Percentiles rank a stretch among this genome's conserved stretches.
These are phyloP conservation scores for Lablab purpureus DNA, from an alignment of 306 rosid species.

Conservation along the genomic window DNA sequence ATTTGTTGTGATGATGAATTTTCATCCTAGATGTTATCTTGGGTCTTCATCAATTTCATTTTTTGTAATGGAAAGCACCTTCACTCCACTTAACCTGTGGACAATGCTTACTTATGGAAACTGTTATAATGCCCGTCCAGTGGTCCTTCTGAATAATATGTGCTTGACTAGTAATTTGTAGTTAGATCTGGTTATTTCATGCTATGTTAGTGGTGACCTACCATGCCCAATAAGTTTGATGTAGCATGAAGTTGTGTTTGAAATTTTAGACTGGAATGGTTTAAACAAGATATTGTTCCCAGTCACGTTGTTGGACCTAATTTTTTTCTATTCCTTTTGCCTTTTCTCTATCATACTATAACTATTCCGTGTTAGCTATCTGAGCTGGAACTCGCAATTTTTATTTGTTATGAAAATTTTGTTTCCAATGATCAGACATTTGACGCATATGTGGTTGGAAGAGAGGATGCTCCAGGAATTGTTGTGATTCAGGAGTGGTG, in stretches of 20 bases:
- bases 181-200: background rate
- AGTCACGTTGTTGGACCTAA: constrained; percentile 9
- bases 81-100: background rate
- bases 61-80: constrained; percentile 3
- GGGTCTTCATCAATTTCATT: background rate
- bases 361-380: constrained; percentile 11
- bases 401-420: background rate
- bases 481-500: constrained; percentile 95
- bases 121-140: background rate
- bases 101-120: background rate
- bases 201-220: background rate
- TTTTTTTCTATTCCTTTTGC: background rate
- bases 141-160: constrained; percentile 2
- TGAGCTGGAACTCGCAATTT: background rate
- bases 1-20: constrained; percentile 6
- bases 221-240: constrained; percentile 13
- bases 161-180: background rate
- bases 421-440: constrained; percentile 62
- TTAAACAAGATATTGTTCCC: constrained; percentile 7
- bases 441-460: constrained; percentile 84
- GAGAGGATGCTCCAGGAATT: constrained; percentile 88
- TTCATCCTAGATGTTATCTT: background rate
- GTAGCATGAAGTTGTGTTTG: constrained; percentile 6
- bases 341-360: background rate
- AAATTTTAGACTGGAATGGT: background rate